These are phyloP conservation scores for Trichosporon inkin DNA, from an alignment of 1,284 basidiomycete species.

Conservation along the genomic window DNA sequence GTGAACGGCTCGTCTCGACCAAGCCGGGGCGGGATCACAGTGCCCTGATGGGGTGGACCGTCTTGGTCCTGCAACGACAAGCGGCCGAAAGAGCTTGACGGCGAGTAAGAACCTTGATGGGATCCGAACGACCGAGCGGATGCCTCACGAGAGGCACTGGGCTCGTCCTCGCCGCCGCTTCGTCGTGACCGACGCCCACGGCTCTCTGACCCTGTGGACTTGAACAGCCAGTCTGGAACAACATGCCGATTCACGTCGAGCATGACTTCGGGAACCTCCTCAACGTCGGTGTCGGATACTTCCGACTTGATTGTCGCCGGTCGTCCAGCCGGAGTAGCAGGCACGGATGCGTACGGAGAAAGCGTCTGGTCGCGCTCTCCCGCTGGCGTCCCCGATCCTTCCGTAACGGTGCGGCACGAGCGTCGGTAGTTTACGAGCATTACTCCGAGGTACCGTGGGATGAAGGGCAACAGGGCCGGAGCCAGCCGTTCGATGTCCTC, in stretches of 20 bases:
- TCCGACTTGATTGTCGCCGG: conserved; percentile 17
- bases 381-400: conserved; percentile 50
- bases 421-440: conserved; percentile 95
- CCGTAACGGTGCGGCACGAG: conserved; percentile 24
- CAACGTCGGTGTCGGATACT: conserved; percentile 27
- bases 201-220: conserved; percentile 19
- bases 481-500: conserved; percentile 92
- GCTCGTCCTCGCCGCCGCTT: conserved; percentile 16
- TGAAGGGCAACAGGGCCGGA: conserved; percentile 83
- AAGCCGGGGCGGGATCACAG: conserved; percentile 24
- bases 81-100: conserved; percentile 36
- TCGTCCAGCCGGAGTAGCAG: conserved; percentile 31
- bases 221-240: conserved; percentile 85
- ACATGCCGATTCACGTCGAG: conserved; percentile 93
- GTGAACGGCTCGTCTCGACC: conserved; percentile 38
- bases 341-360: conserved; percentile 27
- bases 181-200: conserved; percentile 1
- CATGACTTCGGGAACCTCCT: conserved; percentile 76
- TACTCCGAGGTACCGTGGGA: conserved; percentile 94
- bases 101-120: conserved; percentile 26
- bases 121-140: conserved; percentile 14
- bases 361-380: conserved; percentile 21
- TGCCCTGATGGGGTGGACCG: conserved; percentile 26
- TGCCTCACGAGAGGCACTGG: not conserved
- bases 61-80: conserved; percentile 24